Evolutionary conservation across 768 basidiomycete species (phyloP).

Genomic region (Rhodotorula babjevae): DNA sequence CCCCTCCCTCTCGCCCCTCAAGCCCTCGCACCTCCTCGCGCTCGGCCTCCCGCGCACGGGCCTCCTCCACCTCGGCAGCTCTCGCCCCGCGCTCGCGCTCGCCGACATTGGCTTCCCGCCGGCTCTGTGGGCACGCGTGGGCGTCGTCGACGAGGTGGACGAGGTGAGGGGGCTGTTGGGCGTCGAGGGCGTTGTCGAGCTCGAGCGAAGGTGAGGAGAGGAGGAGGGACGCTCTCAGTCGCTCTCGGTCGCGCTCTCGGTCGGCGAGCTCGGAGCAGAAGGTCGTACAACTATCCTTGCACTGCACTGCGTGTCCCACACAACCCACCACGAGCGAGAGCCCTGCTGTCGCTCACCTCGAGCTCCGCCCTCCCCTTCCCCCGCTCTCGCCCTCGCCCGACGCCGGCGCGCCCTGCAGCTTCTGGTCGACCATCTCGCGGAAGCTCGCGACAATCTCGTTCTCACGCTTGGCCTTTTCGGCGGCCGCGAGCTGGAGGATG

Average conservation of each 20-base stretch:
- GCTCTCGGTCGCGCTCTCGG: no score
- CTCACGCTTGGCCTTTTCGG: slow-evolving; percentile 89
- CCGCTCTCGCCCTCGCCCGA: no score
- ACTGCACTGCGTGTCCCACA: no score
- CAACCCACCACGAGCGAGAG: no score
- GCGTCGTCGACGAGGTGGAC: slow-evolving; percentile 12
- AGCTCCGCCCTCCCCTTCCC: no score
- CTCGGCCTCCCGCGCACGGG: slow-evolving; percentile 16
- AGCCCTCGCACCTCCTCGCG: slow-evolving; percentile 11
- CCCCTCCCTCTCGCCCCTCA: not conserved
- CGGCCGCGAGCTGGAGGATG: slow-evolving; percentile 86
- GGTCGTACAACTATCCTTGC: no score
- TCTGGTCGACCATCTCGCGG: slow-evolving; percentile 34
- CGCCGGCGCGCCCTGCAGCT: slow-evolving; percentile 9
- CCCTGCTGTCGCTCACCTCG: no score
- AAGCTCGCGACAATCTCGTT: slow-evolving; percentile 49
- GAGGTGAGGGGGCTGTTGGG: not conserved
- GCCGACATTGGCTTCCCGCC: slow-evolving; percentile 15
- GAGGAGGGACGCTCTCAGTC: no score
- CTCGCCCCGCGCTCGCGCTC: not conserved
- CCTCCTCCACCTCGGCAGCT: not conserved
- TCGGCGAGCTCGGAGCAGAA: no score
- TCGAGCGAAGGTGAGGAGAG: not conserved
- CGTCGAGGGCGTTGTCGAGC: not conserved
- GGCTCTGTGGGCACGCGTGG: slow-evolving; percentile 14